phyloP scores from a whole-genome alignment of 1,284 basidiomycete species.

The Heimioporus retisporus region DNA sequence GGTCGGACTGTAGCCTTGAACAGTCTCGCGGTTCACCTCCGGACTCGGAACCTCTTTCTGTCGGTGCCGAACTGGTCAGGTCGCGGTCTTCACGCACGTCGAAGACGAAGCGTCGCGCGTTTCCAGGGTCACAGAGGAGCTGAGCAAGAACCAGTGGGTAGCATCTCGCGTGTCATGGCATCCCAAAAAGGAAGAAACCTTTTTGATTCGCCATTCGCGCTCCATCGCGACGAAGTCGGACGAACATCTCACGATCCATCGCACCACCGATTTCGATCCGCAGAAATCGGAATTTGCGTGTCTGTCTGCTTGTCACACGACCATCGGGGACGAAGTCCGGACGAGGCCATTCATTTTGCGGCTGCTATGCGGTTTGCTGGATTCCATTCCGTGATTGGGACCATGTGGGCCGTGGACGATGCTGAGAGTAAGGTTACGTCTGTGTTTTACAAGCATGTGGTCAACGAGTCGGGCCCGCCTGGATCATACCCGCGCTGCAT shows the following conservation, averaged over 20 bases:
- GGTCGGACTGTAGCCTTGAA: too few relatives aligned
- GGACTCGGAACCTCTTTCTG: background rate
- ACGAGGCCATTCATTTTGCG: slow-evolving; percentile 4
- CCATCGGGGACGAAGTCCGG: background rate
- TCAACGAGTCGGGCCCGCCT: background rate
- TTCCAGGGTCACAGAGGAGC: background rate
- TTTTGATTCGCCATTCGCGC: too few relatives aligned
- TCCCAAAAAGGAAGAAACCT: too few relatives aligned
- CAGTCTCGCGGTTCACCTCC: too few relatives aligned
- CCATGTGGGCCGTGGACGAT: slow-evolving; percentile 16
- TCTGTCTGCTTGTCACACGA: background rate
- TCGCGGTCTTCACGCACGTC: background rate
- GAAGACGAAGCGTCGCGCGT: background rate
- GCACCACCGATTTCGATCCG: slow-evolving; percentile 1
- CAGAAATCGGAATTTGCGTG: slow-evolving; percentile 2
- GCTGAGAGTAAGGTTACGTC: background rate
- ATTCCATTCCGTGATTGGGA: slow-evolving; percentile 16
- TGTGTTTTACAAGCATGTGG: slow-evolving; percentile 11
- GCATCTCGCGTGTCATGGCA: too few relatives aligned
- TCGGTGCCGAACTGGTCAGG: slow-evolving; percentile 1
- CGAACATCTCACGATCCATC: background rate
- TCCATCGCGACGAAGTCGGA: too few relatives aligned
- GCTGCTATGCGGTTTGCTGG: slow-evolving; percentile 13
- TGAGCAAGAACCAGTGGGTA: background rate
- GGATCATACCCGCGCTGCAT: background rate